Evolutionary conservation across 169 alveolate genomes (phyloP), one percentile per base, ranked within the genome.

Genomic region (Condylostoma magnum): DNA sequence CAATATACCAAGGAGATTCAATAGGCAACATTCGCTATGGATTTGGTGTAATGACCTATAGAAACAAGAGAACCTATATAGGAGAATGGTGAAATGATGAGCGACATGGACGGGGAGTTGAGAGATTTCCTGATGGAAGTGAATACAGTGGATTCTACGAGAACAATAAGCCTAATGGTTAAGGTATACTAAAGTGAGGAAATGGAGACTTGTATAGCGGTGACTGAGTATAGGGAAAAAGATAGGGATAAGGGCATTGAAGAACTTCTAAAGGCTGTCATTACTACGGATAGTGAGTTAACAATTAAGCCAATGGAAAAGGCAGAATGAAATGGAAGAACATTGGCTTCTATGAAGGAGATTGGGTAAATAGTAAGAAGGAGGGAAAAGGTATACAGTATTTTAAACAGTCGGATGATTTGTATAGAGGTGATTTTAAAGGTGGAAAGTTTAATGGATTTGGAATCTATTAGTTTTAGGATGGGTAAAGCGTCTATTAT

Each of bases 401-500:
- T n/a, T n/a, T n/a, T n/a, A n/a, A n/a, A n/a, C n/a, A n/a, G n/a
- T n/a, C n/a, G n/a, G n/a, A n/a, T n/a, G n/a, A n/a, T n/a, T n/a
- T n/a, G n/a, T n/a, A n/a, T n/a, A n/a, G n/a, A n/a, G n/a, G n/a
- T n/a, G n/a, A n/a, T n/a, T 91, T 94, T 93, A 87, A 77, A 28
- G 90, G 89, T 46, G 89, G 89, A 63, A 70, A 52, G 15, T 76
- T 86, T 58, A 74, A 85, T 69, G 96, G 95, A 4, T 84, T 85
- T 77, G 96, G 96, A n/a, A 44, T n/a, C n/a, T n/a, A 43, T 43
- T 18, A 57, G 25, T 43, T 46, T 43, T 89, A 92, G 71, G 77
- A 70, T 27, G 56, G 89, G 8, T 86, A 95, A 65, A 90, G 89
- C 80, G 72, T 93, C 69, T 92, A 89, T 83, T 90, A 80, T 5